phyloP scores from a whole-genome alignment of 192 early-diverging fungal genomes.

The Podila verticillata region DNA sequence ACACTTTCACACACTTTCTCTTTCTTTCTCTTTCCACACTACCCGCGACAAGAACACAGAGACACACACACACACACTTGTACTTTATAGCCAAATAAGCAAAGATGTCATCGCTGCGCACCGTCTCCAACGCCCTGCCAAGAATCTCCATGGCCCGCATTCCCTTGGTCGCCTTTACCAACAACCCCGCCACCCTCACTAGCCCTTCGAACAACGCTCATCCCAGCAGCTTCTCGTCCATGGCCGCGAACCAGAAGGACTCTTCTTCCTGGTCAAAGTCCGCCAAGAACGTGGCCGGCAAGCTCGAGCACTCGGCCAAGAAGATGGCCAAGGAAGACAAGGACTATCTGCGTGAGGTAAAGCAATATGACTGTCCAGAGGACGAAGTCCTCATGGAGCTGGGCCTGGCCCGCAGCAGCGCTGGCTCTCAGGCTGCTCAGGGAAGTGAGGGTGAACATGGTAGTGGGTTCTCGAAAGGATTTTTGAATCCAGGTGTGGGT shows the following conservation, averaged over 20 bases:
- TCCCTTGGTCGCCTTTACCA: slow-evolving; percentile 27
- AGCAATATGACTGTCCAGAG: slow-evolving; percentile 28
- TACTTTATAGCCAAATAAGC: background rate
- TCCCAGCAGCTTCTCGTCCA: slow-evolving; percentile 25
- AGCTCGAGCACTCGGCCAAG: slow-evolving; percentile 21
- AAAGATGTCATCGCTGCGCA: slow-evolving; percentile 22
- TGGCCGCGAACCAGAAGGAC: background rate
- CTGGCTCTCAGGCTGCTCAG: background rate
- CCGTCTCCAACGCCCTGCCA: slow-evolving; percentile 21
- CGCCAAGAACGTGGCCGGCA: slow-evolving; percentile 10
- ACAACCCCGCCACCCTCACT: slow-evolving; percentile 2
- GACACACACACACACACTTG: background rate
- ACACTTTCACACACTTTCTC: background rate
- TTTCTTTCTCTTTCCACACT: background rate
- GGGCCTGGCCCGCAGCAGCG: slow-evolving; percentile 25
- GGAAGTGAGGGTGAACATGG: background rate
- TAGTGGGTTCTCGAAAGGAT: background rate
- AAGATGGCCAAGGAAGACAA: slow-evolving; percentile 2
- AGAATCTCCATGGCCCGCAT: slow-evolving; percentile 41
- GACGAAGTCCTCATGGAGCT: slow-evolving; percentile 34
- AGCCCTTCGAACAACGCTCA: slow-evolving; percentile 7
- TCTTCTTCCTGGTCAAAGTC: slow-evolving; percentile 9
- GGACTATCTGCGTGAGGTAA: slow-evolving; percentile 47
- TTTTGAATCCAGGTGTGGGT: background rate
- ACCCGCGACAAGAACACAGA: background rate